Evolutionary conservation across 495 filamentous ascomycete genomes (phyloP), one percentile per base, ranked within the genome.

Genomic region (Aspergillus cavernicola): DNA sequence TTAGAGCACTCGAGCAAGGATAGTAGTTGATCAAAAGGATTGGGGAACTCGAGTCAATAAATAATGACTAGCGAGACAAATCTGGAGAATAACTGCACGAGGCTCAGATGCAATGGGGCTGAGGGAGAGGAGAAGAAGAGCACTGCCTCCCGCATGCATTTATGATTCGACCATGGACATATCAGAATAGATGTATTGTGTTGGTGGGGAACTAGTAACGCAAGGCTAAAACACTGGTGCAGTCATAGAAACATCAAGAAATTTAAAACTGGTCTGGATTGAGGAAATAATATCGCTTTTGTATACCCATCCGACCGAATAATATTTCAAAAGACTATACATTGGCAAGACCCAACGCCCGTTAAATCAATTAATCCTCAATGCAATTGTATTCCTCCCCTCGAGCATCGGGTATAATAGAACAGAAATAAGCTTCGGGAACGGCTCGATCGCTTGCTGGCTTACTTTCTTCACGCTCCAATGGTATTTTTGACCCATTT

Each of bases 401-500:
- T n/a, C n/a, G 41, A 50, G 33, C 26, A 31, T 19, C 43, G 57
- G 57, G 57, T 55, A 59, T 59, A 51, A 53, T 54, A 16, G 37
- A 53, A 33, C 26, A 43, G 12, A 41, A 6, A 42, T 12, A 32
- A 19, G 3, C 35, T 35, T 50, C 35, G 1, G 19, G 11, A 48
- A 33, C 3, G 23, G 20, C 9, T 22, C 31, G 16, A 19, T 33
- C 7, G 23, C 11, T 33, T 47, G 29, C 20, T 22, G 16, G 16
- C 4, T 33, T 13, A 13, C 11, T 33, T 47, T n/a, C 20, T 35
- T 45, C 35, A 53, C n/a, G 50, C 50, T 53, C 41, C 41, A 63
- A 84, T 86, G 69, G 87, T 77, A 37, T 74, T 74, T 77, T 88
- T 88, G 4, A 95, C 88, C 92, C 92, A 96, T 48, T 83, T 81